Conservation (phyloP, 2,329 filamentous ascomycete genomes). For the Podosphaera aphanis region DNA sequence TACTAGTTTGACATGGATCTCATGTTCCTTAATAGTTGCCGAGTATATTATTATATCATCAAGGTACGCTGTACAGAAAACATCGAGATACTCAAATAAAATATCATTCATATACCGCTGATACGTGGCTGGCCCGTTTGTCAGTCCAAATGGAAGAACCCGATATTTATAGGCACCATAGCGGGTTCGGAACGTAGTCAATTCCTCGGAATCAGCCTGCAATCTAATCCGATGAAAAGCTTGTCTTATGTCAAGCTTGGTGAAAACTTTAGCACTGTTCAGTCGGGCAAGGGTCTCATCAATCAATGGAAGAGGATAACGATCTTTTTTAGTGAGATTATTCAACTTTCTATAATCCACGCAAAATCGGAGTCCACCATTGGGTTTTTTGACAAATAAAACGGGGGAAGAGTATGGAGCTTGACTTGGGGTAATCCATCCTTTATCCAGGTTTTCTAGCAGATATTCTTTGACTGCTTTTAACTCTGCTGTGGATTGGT, state of each 20-base stretch:
- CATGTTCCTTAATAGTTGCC: too few relatives aligned
- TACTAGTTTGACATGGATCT: too few relatives aligned
- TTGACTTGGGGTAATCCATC: background rate
- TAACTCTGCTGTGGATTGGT: background rate
- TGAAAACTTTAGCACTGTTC: background rate
- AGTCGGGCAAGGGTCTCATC: background rate
- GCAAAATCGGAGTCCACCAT: background rate
- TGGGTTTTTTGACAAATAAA: background rate
- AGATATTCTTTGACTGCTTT: background rate
- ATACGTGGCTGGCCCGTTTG: slow-evolving; percentile 1
- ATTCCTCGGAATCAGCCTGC: background rate
- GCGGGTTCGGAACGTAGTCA: slow-evolving; percentile 1
- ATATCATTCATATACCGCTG: slow-evolving; percentile 3
- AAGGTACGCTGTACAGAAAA: slow-evolving; percentile 2
- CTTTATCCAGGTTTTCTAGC: background rate
- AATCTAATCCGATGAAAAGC: slow-evolving; percentile 2
- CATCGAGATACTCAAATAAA: slow-evolving; percentile 1
- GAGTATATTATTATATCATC: too few relatives aligned
- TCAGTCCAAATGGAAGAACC: slow-evolving; percentile 2
- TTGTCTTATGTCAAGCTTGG: background rate
- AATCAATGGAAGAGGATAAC: slow-evolving; percentile 1
- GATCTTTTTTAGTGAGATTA: background rate
- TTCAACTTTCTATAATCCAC: background rate
- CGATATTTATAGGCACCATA: slow-evolving; percentile 2
- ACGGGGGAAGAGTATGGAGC: background rate